phyloP scores from a whole-genome alignment of 345 rosid species.

The Rhodomyrtus tomentosa region DNA sequence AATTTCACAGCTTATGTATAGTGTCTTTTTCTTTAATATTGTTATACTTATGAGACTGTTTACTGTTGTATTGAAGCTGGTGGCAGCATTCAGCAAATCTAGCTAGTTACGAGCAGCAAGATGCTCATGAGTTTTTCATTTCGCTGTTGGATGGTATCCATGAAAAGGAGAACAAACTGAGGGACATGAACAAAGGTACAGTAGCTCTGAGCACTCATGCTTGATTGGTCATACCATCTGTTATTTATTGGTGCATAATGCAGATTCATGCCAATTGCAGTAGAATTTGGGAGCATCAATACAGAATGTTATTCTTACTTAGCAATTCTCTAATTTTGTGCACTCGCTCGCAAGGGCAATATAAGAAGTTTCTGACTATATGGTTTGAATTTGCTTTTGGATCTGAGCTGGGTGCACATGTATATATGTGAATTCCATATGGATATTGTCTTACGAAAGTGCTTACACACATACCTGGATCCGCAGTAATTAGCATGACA shows the following conservation, averaged over 20 bases:
- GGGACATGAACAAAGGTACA: slow-evolving; percentile 35
- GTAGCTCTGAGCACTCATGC: neutral
- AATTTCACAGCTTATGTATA: neutral
- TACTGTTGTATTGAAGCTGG: slow-evolving; percentile 54
- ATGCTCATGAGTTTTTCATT: slow-evolving; percentile 94
- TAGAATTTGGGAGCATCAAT: neutral
- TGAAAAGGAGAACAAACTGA: slow-evolving; percentile 61
- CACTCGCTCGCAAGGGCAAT: neutral
- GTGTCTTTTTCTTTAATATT: neutral
- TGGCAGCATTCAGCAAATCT: slow-evolving; percentile 81
- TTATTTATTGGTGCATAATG: neutral
- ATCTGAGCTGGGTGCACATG: neutral
- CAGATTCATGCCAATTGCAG: neutral
- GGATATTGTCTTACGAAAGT: neutral
- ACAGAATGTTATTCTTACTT: neutral
- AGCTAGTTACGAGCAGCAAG: slow-evolving; percentile 87
- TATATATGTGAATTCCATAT: neutral
- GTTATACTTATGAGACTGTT: neutral
- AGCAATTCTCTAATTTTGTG: neutral
- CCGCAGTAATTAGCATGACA: neutral
- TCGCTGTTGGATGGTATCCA: slow-evolving; percentile 81
- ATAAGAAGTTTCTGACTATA: neutral
- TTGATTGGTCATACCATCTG: neutral
- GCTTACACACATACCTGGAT: neutral
- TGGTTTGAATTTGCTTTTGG: neutral